These are phyloP conservation scores for Aphanomyces astaci DNA, from an alignment of 352 stramenopile species.

Conservation along the genomic window DNA sequence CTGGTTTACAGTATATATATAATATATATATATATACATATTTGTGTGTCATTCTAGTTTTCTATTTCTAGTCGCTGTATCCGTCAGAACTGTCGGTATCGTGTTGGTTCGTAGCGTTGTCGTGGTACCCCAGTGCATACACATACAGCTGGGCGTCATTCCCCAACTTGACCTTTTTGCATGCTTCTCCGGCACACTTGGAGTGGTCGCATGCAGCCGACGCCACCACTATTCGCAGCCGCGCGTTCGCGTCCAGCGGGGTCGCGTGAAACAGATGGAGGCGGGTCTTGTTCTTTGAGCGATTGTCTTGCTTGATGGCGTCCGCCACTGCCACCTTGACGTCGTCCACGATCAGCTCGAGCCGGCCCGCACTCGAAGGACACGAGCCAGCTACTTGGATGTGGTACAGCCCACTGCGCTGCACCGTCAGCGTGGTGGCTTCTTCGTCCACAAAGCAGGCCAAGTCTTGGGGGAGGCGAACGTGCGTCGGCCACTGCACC, in stretches of 20 bases:
- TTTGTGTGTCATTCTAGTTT: too few species aligned
- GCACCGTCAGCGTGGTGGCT: background rate
- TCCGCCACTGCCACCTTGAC: background rate
- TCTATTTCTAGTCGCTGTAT: too few species aligned
- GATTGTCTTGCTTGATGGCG: background rate
- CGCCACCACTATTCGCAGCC: background rate
- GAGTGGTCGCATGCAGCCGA: background rate
- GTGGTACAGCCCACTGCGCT: constrained; percentile 5
- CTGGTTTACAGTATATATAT: too few species aligned
- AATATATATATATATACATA: too few species aligned
- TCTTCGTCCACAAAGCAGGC: background rate
- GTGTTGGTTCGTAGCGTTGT: too few species aligned
- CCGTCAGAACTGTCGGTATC: too few species aligned
- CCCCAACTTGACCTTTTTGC: background rate
- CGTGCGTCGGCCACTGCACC: background rate
- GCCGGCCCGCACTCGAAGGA: background rate
- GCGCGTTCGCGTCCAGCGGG: background rate
- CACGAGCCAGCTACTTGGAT: background rate
- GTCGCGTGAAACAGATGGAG: background rate
- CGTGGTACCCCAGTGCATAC: background rate
- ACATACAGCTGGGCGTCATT: background rate
- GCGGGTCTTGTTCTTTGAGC: background rate
- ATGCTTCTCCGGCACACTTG: background rate
- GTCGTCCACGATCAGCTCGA: background rate
- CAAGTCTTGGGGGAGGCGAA: background rate